phyloP scores from a whole-genome alignment of 2,329 filamentous ascomycete genomes.

The Lecanicillium sp. region DNA sequence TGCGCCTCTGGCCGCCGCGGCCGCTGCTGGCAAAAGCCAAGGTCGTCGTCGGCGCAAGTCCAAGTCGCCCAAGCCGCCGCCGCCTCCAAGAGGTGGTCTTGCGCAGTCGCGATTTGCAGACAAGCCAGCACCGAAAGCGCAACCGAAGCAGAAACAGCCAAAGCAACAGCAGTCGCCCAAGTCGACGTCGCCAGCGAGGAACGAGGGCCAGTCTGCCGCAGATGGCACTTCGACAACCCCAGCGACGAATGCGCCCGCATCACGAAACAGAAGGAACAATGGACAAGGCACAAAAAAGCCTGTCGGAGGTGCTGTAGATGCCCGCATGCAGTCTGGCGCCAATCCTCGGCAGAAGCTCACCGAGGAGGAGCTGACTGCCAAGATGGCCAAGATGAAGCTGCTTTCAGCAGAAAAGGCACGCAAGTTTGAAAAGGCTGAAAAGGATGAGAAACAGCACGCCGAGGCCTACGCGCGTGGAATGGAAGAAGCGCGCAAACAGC shows the following conservation, averaged over 20 bases:
- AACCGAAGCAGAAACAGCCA: slow-evolving; percentile 1
- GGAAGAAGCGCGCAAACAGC: slow-evolving; percentile 48
- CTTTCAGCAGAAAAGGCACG: slow-evolving; percentile 52
- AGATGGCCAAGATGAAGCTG: slow-evolving; percentile 57
- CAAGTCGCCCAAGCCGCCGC: slow-evolving; percentile 9
- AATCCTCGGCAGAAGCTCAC: slow-evolving; percentile 57
- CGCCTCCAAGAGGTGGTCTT: slow-evolving; percentile 20
- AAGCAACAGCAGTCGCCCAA: slow-evolving; percentile 6
- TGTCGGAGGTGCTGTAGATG: slow-evolving; percentile 28
- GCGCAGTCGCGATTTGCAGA: slow-evolving; percentile 29
- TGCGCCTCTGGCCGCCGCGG: slow-evolving; percentile 4
- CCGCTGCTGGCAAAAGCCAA: slow-evolving; percentile 11
- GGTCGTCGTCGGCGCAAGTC: slow-evolving; percentile 9
- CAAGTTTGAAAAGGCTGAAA: slow-evolving; percentile 52
- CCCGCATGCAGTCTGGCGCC: slow-evolving; percentile 47
- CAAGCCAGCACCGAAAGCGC: slow-evolving; percentile 19
- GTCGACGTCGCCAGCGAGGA: slow-evolving; percentile 1
- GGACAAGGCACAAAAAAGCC: slow-evolving; percentile 12
- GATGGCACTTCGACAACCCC: background rate
- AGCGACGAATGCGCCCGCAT: slow-evolving; percentile 3
- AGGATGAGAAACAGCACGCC: slow-evolving; percentile 51
- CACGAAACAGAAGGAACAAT: slow-evolving; percentile 10
- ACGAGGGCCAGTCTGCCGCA: background rate
- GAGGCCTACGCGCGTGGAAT: slow-evolving; percentile 48
- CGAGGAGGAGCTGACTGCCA: slow-evolving; percentile 50